phyloP scores from a whole-genome alignment of 805 yeast species.

The Pachysolen tannophilus region DNA sequence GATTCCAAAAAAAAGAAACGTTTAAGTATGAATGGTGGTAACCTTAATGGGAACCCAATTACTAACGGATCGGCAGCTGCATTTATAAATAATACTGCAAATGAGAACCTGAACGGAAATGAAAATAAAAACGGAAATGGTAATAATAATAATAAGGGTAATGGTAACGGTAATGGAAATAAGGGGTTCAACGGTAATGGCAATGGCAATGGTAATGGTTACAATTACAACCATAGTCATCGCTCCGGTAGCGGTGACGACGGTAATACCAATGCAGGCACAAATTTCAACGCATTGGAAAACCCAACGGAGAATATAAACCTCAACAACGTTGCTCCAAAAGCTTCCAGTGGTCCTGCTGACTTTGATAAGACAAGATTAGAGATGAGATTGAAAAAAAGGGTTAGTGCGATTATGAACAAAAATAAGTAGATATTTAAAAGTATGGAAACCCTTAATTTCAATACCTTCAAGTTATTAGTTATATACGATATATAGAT shows the following conservation, averaged over 20 bases:
- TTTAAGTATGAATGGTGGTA: slow-evolving; percentile 1
- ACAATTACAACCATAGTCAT: no score
- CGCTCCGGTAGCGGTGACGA: not conserved
- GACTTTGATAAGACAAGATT: slow-evolving; percentile 40
- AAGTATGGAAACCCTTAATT: no score
- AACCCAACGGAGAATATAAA: not conserved
- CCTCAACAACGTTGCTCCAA: not conserved
- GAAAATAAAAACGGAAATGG: no score
- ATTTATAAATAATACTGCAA: no score
- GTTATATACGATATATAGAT: no score
- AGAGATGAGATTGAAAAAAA: slow-evolving; percentile 41
- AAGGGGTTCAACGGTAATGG: no score
- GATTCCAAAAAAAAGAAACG: slow-evolving; percentile 1
- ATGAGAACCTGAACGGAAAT: no score
- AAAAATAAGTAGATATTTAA: slow-evolving; percentile 12
- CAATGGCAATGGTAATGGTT: no score
- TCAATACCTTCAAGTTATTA: no score
- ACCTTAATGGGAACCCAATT: slow-evolving; percentile 7
- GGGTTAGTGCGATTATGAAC: slow-evolving; percentile 28
- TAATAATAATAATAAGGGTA: not conserved
- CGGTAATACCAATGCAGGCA: not conserved
- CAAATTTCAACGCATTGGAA: no score
- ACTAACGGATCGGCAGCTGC: not conserved
- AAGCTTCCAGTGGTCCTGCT: no score
- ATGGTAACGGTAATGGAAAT: not conserved